Evolutionary conservation across 2,329 filamentous ascomycete genomes (phyloP).

Genomic region (Pseudogymnoascus sp.): DNA sequence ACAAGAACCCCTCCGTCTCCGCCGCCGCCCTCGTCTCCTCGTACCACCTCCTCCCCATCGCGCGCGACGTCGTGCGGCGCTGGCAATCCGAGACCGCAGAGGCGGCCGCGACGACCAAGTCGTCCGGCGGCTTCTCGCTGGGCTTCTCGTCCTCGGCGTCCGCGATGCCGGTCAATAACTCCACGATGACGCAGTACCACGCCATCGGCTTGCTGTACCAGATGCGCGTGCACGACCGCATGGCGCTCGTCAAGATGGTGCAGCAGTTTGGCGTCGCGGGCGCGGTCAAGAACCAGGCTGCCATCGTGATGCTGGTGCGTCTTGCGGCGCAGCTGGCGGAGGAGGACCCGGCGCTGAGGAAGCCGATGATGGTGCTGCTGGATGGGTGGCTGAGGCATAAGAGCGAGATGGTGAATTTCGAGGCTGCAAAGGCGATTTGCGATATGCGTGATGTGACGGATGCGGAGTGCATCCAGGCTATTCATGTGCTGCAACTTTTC

Average conservation of each 20-base stretch:
- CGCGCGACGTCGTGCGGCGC: conserved; percentile 86
- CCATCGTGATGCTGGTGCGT: conserved; percentile 84
- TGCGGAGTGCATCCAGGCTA: conserved; percentile 80
- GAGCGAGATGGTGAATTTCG: conserved; percentile 99
- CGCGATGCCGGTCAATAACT: conserved; percentile 76
- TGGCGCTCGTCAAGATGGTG: conserved; percentile 99
- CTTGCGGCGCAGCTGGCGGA: conserved; percentile 89
- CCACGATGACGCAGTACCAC: conserved; percentile 97
- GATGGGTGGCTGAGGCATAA: conserved; percentile 97
- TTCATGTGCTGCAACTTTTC: conserved; percentile 94
- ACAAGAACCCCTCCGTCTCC: conserved; percentile 95
- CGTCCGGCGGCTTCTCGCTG: conserved; percentile 79
- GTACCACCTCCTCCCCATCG: conserved; percentile 94
- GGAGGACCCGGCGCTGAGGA: conserved; percentile 80
- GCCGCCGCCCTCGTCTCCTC: conserved; percentile 94
- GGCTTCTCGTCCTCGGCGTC: conserved; percentile 78
- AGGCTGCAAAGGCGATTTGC: conserved; percentile 96
- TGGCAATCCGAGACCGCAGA: conserved; percentile 99
- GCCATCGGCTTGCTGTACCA: conserved; percentile 95
- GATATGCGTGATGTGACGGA: conserved; percentile 91
- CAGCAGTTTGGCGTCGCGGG: conserved; percentile 92
- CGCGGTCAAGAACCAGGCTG: conserved; percentile 89
- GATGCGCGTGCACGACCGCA: conserved; percentile 94
- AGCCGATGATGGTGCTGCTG: conserved; percentile 94
- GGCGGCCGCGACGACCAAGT: conserved; percentile 83